These are phyloP conservation scores for Larix sibirica DNA, from an alignment of 83 land plant genomes.

Conservation along the genomic window DNA sequence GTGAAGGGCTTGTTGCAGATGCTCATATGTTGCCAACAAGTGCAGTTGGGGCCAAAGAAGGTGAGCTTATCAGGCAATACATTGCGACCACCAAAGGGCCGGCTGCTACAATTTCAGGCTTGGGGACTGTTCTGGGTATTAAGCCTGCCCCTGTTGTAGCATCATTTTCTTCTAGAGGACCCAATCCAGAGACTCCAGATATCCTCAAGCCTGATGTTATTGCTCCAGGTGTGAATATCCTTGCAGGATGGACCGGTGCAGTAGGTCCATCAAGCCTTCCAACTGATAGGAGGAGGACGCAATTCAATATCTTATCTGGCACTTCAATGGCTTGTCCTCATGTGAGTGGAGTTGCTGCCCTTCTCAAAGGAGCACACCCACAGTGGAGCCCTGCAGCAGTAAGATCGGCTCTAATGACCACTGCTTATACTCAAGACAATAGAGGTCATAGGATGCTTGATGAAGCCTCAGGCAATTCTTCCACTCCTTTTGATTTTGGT, in stretches of 20 bases:
- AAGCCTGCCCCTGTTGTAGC: conserved; percentile 28
- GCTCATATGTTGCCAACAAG: conserved; percentile 14
- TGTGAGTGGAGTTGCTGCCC: conserved; percentile 24
- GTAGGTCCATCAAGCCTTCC: conserved; percentile 11
- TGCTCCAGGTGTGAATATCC: conserved; percentile 28
- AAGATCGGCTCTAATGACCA: conserved; percentile 26
- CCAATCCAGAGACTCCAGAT: conserved; percentile 26
- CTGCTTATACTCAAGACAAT: conserved; percentile 24
- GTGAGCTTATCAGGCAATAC: conserved; percentile 15
- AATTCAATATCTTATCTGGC: conserved; percentile 29
- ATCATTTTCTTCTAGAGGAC: conserved; percentile 30
- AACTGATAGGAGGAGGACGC: conserved; percentile 7
- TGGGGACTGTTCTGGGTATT: conserved; percentile 14
- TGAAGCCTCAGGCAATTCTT: conserved; percentile 15
- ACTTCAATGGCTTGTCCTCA: conserved; percentile 34
- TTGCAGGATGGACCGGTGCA: conserved; percentile 29
- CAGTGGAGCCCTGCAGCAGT: conserved; percentile 28
- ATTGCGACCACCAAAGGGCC: conserved; percentile 18
- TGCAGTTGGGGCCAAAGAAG: conserved; percentile 17
- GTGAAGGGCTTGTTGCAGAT: conserved; percentile 23
- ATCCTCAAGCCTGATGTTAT: conserved; percentile 35
- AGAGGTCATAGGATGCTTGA: conserved; percentile 20
- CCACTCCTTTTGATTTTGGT: conserved; percentile 16
- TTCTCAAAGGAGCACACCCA: conserved; percentile 27
- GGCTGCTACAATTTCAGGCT: conserved; percentile 8